Conservation (phyloP, 495 filamentous ascomycete species). For the Penicillium antarcticum region DNA sequence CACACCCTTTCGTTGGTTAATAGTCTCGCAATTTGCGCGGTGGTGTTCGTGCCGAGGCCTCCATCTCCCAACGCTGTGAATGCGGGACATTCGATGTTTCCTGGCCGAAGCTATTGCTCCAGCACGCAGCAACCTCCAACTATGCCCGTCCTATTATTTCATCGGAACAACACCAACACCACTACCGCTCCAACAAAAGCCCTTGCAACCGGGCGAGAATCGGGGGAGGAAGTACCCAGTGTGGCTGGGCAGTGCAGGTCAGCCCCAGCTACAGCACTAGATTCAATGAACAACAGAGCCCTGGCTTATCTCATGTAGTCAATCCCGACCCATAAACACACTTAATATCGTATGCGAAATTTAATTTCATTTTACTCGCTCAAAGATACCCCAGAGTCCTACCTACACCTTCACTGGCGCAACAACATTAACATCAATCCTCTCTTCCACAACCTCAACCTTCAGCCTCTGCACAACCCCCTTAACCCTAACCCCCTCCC, state of each 20-base stretch:
- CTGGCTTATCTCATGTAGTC: no score
- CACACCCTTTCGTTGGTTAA: not conserved
- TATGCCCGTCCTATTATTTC: not conserved
- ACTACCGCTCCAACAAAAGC: not conserved
- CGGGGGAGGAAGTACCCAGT: not conserved
- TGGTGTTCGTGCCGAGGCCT: not conserved
- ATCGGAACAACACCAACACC: not conserved
- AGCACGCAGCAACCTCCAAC: not conserved
- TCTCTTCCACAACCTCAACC: conserved; percentile 11
- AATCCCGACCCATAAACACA: no score
- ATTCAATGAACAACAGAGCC: not conserved
- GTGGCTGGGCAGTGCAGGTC: not conserved
- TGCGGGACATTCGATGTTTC: not conserved
- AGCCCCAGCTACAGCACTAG: not conserved
- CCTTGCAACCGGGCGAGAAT: not conserved
- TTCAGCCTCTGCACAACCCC: conserved; percentile 1
- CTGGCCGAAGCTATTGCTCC: not conserved
- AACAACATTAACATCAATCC: conserved; percentile 22
- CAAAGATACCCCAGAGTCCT: not conserved
- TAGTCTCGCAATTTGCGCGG: not conserved
- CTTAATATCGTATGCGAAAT: no score
- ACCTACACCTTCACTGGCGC: conserved; percentile 12
- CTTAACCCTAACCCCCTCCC: conserved; percentile 10
- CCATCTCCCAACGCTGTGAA: not conserved
- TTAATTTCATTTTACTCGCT: not conserved